Evolutionary conservation across 1,284 basidiomycete species (phyloP).

Genomic region (Pascua guehoae): DNA sequence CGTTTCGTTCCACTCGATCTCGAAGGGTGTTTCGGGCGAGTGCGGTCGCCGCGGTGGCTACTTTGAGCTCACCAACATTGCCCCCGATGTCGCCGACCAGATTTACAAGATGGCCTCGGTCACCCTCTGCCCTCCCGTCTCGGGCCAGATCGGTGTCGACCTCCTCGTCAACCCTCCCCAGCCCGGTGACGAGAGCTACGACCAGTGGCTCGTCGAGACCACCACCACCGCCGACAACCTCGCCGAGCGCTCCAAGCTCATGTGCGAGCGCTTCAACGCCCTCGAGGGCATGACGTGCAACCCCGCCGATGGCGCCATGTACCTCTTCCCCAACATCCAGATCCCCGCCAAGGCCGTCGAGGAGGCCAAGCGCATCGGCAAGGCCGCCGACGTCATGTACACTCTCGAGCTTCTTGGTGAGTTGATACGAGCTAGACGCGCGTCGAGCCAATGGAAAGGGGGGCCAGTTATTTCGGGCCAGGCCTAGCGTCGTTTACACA

Average conservation of each 20-base stretch:
- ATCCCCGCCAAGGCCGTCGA: slow-evolving; percentile 68
- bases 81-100: slow-evolving; percentile 68
- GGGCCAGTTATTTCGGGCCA: too few species aligned
- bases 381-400: slow-evolving; percentile 83
- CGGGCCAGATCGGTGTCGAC: slow-evolving; percentile 79
- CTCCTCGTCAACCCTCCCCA: slow-evolving; percentile 81
- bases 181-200: slow-evolving; percentile 68
- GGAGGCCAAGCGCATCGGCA: slow-evolving; percentile 66
- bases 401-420: slow-evolving; percentile 68
- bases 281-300: slow-evolving; percentile 82
- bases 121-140: slow-evolving; percentile 78
- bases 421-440: slow-evolving; percentile 13
- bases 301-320: slow-evolving; percentile 77
- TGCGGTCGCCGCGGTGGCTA: slow-evolving; percentile 91
- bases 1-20: slow-evolving; percentile 91
- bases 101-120: slow-evolving; percentile 95
- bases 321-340: slow-evolving; percentile 74
- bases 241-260: slow-evolving; percentile 64
- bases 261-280: slow-evolving; percentile 70
- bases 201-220: slow-evolving; percentile 76
- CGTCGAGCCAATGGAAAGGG: background rate
- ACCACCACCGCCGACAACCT: slow-evolving; percentile 71
- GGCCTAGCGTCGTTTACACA: too few species aligned
- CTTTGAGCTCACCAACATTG: slow-evolving; percentile 82
- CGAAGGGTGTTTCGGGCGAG: slow-evolving; percentile 89